Conservation (phyloP, 2,329 filamentous ascomycete genomes). For the Neospermospora avenae region DNA sequence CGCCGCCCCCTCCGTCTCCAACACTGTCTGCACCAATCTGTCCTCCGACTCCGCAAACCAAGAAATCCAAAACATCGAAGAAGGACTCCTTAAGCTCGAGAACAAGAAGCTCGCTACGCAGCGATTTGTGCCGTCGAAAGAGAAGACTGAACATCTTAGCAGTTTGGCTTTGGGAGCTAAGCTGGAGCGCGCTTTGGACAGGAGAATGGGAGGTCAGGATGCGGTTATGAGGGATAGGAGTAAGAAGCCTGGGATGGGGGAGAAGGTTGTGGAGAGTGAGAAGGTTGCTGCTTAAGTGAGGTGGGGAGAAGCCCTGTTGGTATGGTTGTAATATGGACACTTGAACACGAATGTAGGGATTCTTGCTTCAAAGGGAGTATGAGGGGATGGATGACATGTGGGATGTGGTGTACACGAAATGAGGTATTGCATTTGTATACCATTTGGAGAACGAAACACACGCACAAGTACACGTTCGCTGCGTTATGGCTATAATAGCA, state of each 20-base stretch:
- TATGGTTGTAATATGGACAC: too few species aligned
- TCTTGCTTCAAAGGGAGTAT: too few species aligned
- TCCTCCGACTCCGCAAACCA: slow-evolving; percentile 34
- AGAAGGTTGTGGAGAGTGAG: slow-evolving; percentile 12
- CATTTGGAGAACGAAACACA: too few species aligned
- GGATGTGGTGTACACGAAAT: not conserved
- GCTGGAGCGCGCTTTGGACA: slow-evolving; percentile 64
- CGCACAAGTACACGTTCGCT: too few species aligned
- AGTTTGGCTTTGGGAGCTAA: slow-evolving; percentile 73
- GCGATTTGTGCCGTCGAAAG: slow-evolving; percentile 60
- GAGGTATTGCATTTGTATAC: not conserved
- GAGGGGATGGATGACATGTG: not conserved
- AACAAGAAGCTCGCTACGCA: slow-evolving; percentile 66
- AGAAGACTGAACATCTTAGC: slow-evolving; percentile 66
- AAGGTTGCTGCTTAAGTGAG: slow-evolving; percentile 9
- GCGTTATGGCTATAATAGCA: not conserved
- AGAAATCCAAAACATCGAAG: slow-evolving; percentile 59
- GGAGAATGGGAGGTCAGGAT: slow-evolving; percentile 69
- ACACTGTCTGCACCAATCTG: slow-evolving; percentile 34
- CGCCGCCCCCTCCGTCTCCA: slow-evolving; percentile 44
- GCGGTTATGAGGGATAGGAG: slow-evolving; percentile 53
- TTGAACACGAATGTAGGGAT: too few species aligned
- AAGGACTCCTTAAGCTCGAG: slow-evolving; percentile 64
- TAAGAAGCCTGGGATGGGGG: slow-evolving; percentile 12
- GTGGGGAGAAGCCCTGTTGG: too few species aligned